Evolutionary conservation across 2,329 filamentous ascomycete genomes (phyloP).

Genomic region (Alternaria gansuensis): DNA sequence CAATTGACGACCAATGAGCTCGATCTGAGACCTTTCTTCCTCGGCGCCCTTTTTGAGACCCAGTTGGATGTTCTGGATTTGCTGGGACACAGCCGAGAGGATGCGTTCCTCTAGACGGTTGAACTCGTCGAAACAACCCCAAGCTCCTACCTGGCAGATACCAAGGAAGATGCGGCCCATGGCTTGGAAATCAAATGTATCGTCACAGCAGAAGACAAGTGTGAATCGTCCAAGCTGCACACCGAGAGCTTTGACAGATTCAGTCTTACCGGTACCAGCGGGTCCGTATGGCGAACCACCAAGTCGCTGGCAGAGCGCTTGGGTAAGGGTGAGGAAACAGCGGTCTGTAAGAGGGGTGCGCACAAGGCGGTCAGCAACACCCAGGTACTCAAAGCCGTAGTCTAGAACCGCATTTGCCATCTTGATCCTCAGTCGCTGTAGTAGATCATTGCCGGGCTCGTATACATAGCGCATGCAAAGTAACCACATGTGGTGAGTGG

Average conservation of each 20-base stretch:
- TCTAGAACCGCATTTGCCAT: conserved; percentile 97
- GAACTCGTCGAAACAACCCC: conserved; percentile 99
- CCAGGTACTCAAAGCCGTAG: conserved; percentile 98
- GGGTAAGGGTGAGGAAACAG: conserved; percentile 96
- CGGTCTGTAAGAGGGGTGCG: conserved; percentile 96
- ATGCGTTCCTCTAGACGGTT: conserved; percentile 99
- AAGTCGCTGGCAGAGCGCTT: conserved; percentile 91
- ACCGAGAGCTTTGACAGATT: conserved; percentile 97
- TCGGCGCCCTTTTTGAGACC: conserved; percentile 85
- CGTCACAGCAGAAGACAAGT: conserved; percentile 98
- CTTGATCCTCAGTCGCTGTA: conserved; percentile 85
- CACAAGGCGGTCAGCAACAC: conserved; percentile 94
- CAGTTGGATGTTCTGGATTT: conserved; percentile 99
- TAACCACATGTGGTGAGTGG: conserved; percentile 90
- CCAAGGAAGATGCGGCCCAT: conserved; percentile 99
- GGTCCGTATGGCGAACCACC: conserved; percentile 97
- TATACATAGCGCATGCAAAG: conserved; percentile 98
- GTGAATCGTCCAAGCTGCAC: conserved; percentile 97
- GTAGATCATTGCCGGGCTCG: conserved; percentile 77
- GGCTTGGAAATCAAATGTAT: conserved; percentile 99
- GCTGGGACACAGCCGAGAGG: conserved; percentile 95
- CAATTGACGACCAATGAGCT: conserved; percentile 90
- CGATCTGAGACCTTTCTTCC: conserved; percentile 87
- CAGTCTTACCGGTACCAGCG: conserved; percentile 97
- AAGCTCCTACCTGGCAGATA: conserved; percentile 98